Conservation (phyloP, 495 filamentous ascomycete species). For the Neurospora sublineolata region DNA sequence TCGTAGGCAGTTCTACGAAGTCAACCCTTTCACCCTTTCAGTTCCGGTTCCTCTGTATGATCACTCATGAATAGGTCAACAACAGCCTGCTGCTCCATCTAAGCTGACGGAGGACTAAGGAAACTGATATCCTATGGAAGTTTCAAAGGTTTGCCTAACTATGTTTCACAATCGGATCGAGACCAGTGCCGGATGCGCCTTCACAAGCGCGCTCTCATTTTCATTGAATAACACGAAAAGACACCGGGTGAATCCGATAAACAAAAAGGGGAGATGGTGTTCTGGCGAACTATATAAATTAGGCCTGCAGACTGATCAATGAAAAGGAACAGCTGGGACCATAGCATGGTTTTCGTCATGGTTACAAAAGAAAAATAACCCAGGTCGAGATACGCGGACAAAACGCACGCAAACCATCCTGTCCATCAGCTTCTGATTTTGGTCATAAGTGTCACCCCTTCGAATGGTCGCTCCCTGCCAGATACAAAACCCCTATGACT, state of each 20-base stretch:
- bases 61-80: not conserved
- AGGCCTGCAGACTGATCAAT: not conserved
- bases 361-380: not conserved
- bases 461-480: slow-evolving; percentile 7
- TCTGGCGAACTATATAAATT: not conserved
- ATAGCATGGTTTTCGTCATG: not conserved
- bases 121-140: not conserved
- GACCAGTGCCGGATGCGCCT: not conserved
- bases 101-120: not conserved
- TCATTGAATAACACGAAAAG: not conserved
- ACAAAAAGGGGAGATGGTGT: not conserved
- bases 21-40: not conserved
- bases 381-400: not conserved
- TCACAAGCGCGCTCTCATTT: not conserved
- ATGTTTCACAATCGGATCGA: not conserved
- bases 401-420: not conserved
- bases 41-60: not conserved
- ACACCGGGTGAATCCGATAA: not conserved
- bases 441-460: not conserved
- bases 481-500: slow-evolving; percentile 12
- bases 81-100: not conserved
- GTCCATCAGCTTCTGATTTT: not conserved
- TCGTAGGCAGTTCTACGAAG: not conserved
- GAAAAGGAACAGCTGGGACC: not conserved
- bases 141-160: not conserved